phyloP scores from a whole-genome alignment of 139 green algal genomes.

The Chlamydomonas asymmetrica region DNA sequence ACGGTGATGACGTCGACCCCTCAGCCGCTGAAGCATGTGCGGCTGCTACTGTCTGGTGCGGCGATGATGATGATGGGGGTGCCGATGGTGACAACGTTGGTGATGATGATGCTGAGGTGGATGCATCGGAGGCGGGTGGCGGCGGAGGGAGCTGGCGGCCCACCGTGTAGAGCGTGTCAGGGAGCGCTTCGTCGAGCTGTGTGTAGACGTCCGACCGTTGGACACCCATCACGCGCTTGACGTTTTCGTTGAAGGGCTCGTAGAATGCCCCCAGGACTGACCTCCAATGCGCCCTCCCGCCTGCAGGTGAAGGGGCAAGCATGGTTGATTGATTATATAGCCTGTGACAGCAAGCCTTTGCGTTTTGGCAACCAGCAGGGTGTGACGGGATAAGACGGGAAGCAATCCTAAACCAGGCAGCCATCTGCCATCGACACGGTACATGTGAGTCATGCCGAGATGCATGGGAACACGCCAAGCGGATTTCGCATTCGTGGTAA shows the following conservation, averaged over 20 bases:
- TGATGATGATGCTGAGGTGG: background rate
- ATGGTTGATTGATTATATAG: too few species aligned
- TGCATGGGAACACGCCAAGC: too few species aligned
- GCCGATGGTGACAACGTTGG: background rate
- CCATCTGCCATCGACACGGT: background rate
- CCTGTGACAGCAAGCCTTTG: background rate
- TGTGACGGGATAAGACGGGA: background rate
- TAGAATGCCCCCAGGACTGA: slow-evolving; percentile 69
- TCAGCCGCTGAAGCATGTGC: too few species aligned
- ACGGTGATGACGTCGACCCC: too few species aligned
- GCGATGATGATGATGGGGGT: background rate
- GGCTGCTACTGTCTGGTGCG: slow-evolving; percentile 3
- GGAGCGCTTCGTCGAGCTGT: slow-evolving; percentile 57
- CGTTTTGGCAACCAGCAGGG: slow-evolving; percentile 1
- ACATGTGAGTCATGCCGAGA: background rate
- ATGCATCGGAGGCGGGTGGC: background rate
- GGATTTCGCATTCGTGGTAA: too few species aligned
- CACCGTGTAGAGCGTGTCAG: slow-evolving; percentile 41
- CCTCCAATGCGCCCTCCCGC: slow-evolving; percentile 45
- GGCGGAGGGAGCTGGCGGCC: background rate
- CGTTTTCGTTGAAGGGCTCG: slow-evolving; percentile 53
- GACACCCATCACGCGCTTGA: slow-evolving; percentile 35
- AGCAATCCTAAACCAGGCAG: background rate
- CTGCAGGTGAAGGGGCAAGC: slow-evolving; percentile 42
- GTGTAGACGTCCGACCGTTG: slow-evolving; percentile 62